These are phyloP conservation scores for Anacardium occidentale DNA, from an alignment of 345 rosid genomes.

Conservation along the genomic window DNA sequence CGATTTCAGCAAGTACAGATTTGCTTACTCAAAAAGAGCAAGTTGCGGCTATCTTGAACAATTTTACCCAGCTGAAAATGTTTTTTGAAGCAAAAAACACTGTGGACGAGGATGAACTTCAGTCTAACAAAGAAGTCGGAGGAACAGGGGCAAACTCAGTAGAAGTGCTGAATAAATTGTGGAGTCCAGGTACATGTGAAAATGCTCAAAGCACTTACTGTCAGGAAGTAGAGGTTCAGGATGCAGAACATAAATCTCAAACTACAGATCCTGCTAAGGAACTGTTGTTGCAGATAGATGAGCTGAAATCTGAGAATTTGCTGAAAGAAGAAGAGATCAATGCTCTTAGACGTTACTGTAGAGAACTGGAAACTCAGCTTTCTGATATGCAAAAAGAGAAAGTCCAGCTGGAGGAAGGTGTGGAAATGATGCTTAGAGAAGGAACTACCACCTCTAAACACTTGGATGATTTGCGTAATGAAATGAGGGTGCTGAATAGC, in stretches of 20 bases:
- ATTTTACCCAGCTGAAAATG: conserved; percentile 37
- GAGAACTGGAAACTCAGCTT: conserved; percentile 39
- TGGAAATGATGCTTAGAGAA: conserved; percentile 32
- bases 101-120: conserved; percentile 5
- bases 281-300: conserved; percentile 33
- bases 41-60: conserved; percentile 38
- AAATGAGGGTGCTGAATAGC: conserved; percentile 26
- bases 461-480: conserved; percentile 37
- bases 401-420: conserved; percentile 31
- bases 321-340: conserved; percentile 39
- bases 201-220: conserved; percentile 12
- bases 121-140: conserved; percentile 18
- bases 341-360: conserved; percentile 32
- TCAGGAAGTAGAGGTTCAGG: conserved; percentile 19
- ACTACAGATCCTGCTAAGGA: conserved; percentile 27
- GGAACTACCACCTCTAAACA: conserved; percentile 27
- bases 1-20: conserved; percentile 24
- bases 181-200: conserved; percentile 14
- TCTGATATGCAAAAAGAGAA: conserved; percentile 35
- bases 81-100: conserved; percentile 24
- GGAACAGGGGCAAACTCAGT: conserved; percentile 6
- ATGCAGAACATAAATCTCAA: conserved; percentile 23
- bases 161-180: conserved; percentile 9
- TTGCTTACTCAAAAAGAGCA: conserved; percentile 33
- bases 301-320: conserved; percentile 39